phyloP scores from a whole-genome alignment of 2,329 filamentous ascomycete genomes.

The Penicillium olsonii region DNA sequence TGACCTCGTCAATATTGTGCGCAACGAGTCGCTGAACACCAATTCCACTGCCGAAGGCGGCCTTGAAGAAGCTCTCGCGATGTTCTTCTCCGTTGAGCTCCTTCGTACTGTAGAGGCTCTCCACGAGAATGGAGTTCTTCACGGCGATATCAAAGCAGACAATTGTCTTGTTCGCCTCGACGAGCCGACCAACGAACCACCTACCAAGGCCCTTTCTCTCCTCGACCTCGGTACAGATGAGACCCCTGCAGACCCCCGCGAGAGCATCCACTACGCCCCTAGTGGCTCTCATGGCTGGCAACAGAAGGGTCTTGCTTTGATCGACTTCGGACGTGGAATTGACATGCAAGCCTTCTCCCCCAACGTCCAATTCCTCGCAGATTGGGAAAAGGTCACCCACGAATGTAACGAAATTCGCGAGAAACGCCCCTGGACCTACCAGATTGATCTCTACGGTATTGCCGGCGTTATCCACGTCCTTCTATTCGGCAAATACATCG shows the following conservation, averaged over 20 bases:
- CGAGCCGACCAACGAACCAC: conserved; percentile 30
- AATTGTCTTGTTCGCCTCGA: conserved; percentile 91
- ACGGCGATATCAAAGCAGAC: conserved; percentile 93
- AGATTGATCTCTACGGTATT: conserved; percentile 93
- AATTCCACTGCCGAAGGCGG: conserved; percentile 56
- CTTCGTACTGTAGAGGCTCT: conserved; percentile 86
- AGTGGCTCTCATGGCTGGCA: conserved; percentile 78
- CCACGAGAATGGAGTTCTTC: conserved; percentile 75
- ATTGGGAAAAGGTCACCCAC: conserved; percentile 85
- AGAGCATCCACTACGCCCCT: conserved; percentile 63
- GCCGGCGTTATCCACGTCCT: conserved; percentile 85
- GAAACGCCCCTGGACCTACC: conserved; percentile 91
- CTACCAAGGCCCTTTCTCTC: conserved; percentile 30
- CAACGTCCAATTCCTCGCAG: conserved; percentile 84
- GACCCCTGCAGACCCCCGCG: conserved; percentile 22
- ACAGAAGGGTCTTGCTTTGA: conserved; percentile 77
- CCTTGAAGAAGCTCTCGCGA: conserved; percentile 87
- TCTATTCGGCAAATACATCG: conserved; percentile 93
- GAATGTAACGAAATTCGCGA: conserved; percentile 97
- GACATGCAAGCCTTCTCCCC: conserved; percentile 84
- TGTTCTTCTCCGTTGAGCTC: conserved; percentile 94
- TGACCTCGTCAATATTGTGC: conserved; percentile 88
- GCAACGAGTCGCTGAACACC: conserved; percentile 61
- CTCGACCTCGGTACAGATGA: conserved; percentile 30
- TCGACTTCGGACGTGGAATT: conserved; percentile 92